Evolutionary conservation across 352 stramenopile species (phyloP).

Genomic region (Globisporangium polare): DNA sequence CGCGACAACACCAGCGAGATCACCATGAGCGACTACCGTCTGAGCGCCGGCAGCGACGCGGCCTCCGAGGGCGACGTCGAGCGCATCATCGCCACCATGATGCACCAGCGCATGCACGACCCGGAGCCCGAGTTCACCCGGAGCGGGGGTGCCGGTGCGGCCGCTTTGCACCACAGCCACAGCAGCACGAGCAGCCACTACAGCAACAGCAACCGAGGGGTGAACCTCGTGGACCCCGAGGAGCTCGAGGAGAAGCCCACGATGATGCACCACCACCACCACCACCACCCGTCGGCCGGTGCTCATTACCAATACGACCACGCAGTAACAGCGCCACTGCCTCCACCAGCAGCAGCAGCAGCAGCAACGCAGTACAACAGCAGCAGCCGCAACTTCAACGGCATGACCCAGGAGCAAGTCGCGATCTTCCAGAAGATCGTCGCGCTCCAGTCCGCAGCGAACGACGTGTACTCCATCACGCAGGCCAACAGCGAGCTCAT

Average conservation of each 20-base stretch:
- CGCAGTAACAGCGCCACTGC: background rate
- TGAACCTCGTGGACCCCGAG: background rate
- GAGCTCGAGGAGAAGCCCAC: slow-evolving; percentile 10
- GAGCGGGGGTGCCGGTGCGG: background rate
- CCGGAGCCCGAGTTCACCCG: background rate
- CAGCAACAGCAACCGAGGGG: background rate
- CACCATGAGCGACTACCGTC: slow-evolving; percentile 7
- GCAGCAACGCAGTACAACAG: background rate
- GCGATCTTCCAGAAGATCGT: slow-evolving; percentile 28
- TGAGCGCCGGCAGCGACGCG: slow-evolving; percentile 12
- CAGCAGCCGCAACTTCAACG: background rate
- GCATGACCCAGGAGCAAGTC: slow-evolving; percentile 10
- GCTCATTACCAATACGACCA: background rate
- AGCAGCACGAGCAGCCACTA: background rate
- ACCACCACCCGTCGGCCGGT: background rate
- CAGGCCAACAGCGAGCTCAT: slow-evolving; percentile 47
- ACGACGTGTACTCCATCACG: slow-evolving; percentile 38
- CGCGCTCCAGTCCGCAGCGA: slow-evolving; percentile 30
- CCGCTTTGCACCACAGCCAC: background rate
- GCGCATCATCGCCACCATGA: slow-evolving; percentile 12
- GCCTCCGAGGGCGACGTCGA: slow-evolving; percentile 13
- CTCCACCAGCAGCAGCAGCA: background rate
- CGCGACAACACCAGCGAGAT: slow-evolving; percentile 10
- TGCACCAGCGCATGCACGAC: background rate
- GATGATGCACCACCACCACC: background rate